phyloP scores from a whole-genome alignment of 75 land plant genomes.

The Selaginella tamariscina region DNA sequence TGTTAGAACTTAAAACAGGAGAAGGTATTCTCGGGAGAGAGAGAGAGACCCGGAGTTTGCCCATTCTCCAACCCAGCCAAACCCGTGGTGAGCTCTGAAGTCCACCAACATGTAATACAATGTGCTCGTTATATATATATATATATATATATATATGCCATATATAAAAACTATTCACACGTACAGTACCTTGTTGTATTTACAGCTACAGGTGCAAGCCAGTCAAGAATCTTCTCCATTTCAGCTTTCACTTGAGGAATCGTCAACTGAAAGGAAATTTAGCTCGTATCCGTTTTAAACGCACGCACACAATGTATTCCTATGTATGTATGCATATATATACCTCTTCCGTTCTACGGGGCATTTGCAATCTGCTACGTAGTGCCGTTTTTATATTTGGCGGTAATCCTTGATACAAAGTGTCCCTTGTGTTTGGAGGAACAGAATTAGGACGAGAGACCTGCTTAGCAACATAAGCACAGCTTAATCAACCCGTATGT shows the following conservation, averaged over 20 bases:
- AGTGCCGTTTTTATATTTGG: constrained; percentile 45
- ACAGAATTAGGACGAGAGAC: constrained; percentile 64
- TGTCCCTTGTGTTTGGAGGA: constrained; percentile 76
- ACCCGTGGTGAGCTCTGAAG: constrained; percentile 78
- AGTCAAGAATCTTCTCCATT: constrained; percentile 68
- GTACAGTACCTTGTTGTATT: constrained; percentile 67
- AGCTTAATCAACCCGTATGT: background rate
- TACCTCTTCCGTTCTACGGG: constrained; percentile 42
- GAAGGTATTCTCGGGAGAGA: background rate
- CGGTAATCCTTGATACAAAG: constrained; percentile 68
- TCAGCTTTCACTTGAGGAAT: constrained; percentile 57
- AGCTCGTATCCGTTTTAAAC: background rate
- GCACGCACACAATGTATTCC: background rate
- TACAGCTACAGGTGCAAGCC: constrained; percentile 81
- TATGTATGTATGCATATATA: background rate
- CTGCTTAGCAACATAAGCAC: constrained; percentile 19
- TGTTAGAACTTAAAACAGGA: background rate
- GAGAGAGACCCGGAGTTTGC: constrained; percentile 61
- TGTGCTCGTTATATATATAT: background rate
- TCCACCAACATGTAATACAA: too few relatives aligned
- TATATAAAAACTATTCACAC: background rate
- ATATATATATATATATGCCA: background rate
- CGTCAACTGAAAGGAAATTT: constrained; percentile 35
- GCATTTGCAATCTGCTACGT: constrained; percentile 37
- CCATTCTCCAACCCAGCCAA: constrained; percentile 98